Conservation (phyloP, 148 eudicot genomes). For the Oxyria digyna region DNA sequence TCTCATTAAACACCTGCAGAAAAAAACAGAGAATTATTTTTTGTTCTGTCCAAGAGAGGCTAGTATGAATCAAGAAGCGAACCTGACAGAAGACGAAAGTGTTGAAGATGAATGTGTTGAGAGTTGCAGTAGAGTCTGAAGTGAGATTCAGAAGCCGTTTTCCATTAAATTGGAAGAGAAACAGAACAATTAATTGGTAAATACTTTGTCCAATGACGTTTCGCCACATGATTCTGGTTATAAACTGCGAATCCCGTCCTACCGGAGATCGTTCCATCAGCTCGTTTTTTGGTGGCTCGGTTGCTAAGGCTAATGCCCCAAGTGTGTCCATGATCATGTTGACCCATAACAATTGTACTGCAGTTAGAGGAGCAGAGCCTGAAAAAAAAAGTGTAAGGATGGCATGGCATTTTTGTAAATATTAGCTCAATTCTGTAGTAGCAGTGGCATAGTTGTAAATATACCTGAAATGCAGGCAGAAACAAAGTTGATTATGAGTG, state of each 20-base stretch:
- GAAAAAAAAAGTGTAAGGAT: not conserved
- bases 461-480: constrained; percentile 76
- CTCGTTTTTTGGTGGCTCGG: constrained; percentile 69
- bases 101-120: constrained; percentile 69
- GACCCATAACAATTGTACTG: constrained; percentile 86
- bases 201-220: constrained; percentile 72
- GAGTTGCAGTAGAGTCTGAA: constrained; percentile 31
- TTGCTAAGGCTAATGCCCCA: constrained; percentile 80
- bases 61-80: not conserved
- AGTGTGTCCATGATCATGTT: constrained; percentile 96
- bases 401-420: too few relatives aligned
- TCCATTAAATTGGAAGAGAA: constrained; percentile 35
- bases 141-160: constrained; percentile 33
- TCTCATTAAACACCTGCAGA: constrained; percentile 65
- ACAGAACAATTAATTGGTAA: constrained; percentile 45
- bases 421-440: too few relatives aligned
- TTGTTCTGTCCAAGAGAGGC: not conserved
- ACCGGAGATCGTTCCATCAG: constrained; percentile 64
- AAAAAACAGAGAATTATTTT: not conserved
- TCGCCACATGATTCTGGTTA: constrained; percentile 68
- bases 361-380: constrained; percentile 83
- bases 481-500: constrained; percentile 58
- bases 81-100: constrained; percentile 90
- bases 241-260: constrained; percentile 43
- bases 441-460: too few relatives aligned